These are phyloP conservation scores for Pythium coloratum DNA, from an alignment of 352 stramenopile species.

Conservation along the genomic window DNA sequence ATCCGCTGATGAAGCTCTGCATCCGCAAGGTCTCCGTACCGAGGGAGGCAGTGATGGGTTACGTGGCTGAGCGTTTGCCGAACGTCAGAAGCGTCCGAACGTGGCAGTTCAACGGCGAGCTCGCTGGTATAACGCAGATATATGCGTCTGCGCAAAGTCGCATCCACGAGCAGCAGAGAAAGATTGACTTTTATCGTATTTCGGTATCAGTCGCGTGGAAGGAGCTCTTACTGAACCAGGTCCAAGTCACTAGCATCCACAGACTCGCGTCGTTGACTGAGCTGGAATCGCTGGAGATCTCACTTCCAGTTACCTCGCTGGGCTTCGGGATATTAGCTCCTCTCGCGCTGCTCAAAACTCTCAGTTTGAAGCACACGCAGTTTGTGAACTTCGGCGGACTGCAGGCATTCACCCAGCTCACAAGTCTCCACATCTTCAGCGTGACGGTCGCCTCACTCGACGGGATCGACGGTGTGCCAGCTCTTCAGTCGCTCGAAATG, in stretches of 20 bases:
- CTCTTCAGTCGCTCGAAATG: conserved; percentile 5
- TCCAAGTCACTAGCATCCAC: background rate
- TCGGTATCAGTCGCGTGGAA: background rate
- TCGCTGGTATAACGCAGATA: conserved; percentile 10
- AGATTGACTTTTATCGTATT: conserved; percentile 5
- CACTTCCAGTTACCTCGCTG: background rate
- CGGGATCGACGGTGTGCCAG: background rate
- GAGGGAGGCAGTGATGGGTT: conserved; percentile 7
- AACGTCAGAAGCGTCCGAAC: conserved; percentile 11
- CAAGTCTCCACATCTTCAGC: conserved; percentile 8
- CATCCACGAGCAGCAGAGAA: background rate
- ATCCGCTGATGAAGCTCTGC: background rate
- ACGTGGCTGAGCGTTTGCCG: background rate
- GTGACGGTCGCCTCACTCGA: background rate
- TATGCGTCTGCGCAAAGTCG: background rate
- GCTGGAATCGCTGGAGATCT: conserved; percentile 8
- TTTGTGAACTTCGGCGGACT: conserved; percentile 6
- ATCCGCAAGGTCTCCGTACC: conserved; percentile 8
- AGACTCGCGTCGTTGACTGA: background rate
- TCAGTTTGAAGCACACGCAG: conserved; percentile 3
- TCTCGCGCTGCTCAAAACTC: conserved; percentile 7
- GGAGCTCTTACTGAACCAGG: background rate
- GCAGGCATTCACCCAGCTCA: background rate
- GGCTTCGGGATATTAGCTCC: background rate
- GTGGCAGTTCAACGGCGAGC: conserved; percentile 14